phyloP scores from a whole-genome alignment of 192 early-diverging fungal species.

The Haplosporangium gracile region DNA sequence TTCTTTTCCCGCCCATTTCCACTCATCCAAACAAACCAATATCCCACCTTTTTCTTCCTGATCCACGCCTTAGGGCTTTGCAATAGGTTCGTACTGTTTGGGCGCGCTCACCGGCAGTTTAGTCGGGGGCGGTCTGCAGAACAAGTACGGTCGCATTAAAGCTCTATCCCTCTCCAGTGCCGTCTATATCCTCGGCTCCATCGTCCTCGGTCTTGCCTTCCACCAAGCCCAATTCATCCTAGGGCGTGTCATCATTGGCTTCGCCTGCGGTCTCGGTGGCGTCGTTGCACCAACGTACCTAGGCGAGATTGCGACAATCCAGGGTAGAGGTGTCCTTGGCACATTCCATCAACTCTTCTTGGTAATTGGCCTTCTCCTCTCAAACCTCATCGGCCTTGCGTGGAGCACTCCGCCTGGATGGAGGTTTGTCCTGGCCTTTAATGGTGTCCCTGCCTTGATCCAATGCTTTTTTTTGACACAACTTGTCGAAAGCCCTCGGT shows the following conservation, averaged over 20 bases:
- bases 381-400: constrained; percentile 72
- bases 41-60: not conserved
- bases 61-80: constrained; percentile 49
- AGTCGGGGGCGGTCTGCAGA: constrained; percentile 60
- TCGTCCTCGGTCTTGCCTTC: constrained; percentile 72
- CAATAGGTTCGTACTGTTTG: constrained; percentile 57
- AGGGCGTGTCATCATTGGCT: constrained; percentile 79
- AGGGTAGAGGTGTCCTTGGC: constrained; percentile 76
- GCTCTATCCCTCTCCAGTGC: constrained; percentile 73
- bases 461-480: constrained; percentile 72
- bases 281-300: constrained; percentile 75
- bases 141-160: constrained; percentile 63
- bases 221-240: constrained; percentile 71
- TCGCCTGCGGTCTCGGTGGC: constrained; percentile 77
- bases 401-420: constrained; percentile 75
- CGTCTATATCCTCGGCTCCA: constrained; percentile 71
- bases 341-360: constrained; percentile 81
- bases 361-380: constrained; percentile 80
- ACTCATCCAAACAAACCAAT: not conserved
- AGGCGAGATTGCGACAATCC: constrained; percentile 80
- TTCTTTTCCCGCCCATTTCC: not conserved
- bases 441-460: constrained; percentile 69
- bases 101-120: constrained; percentile 72
- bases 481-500: constrained; percentile 81
- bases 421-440: constrained; percentile 78